A percentile compares a stretch with the other conserved stretches of the same genome.
Conservation (phyloP, 2,329 filamentous ascomycete species). For the Beauveria scarabaeidicola region DNA sequence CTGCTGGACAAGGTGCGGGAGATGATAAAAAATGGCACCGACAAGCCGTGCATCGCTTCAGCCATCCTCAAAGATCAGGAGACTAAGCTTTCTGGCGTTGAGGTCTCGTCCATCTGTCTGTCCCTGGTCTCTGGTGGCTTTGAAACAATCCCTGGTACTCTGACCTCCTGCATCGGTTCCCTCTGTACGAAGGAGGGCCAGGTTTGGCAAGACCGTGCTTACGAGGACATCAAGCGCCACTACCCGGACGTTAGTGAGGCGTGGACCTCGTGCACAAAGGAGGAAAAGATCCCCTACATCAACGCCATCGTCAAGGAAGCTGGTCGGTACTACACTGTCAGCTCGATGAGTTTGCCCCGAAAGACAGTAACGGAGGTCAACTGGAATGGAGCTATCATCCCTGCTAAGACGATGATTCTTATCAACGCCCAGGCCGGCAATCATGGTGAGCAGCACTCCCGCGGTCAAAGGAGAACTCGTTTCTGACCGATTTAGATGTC, state of each 20-base stretch:
- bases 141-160: slow-evolving; percentile 44
- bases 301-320: slow-evolving; percentile 44
- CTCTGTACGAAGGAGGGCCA: slow-evolving; percentile 39
- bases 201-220: slow-evolving; percentile 42
- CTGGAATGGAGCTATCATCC: slow-evolving; percentile 43
- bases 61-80: slow-evolving; percentile 47
- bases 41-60: slow-evolving; percentile 45
- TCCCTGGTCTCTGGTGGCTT: slow-evolving; percentile 45
- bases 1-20: slow-evolving; percentile 41
- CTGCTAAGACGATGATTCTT: slow-evolving; percentile 43
- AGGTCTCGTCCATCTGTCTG: slow-evolving; percentile 45
- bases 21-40: slow-evolving; percentile 42
- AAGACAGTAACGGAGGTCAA: slow-evolving; percentile 41
- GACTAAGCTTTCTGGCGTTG: slow-evolving; percentile 41
- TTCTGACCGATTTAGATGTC: neutral
- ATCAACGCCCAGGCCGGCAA: slow-evolving; percentile 48
- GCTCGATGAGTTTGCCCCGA: slow-evolving; percentile 42
- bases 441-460: slow-evolving; percentile 28
- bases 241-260: slow-evolving; percentile 38
- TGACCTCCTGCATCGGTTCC: slow-evolving; percentile 43
- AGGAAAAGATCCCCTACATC: slow-evolving; percentile 40
- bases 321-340: slow-evolving; percentile 44
- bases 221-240: slow-evolving; percentile 39
- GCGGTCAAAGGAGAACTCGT: slow-evolving; percentile 10
- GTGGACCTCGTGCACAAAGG: slow-evolving; percentile 34